Conservation (phyloP, 1,284 basidiomycete genomes). For the Cryptococcus sp. region DNA sequence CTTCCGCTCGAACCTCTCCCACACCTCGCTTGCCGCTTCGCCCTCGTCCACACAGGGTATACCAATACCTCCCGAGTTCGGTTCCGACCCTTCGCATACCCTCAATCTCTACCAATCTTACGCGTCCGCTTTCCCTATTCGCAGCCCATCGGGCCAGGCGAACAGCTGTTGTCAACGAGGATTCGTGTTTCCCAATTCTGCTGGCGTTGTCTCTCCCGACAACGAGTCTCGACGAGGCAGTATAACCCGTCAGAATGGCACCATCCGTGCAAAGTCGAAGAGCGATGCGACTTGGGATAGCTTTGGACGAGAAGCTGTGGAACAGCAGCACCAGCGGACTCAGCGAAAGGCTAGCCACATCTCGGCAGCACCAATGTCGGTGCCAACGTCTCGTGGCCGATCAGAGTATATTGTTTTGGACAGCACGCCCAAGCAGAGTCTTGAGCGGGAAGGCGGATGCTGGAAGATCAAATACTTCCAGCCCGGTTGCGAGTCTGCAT, state of each 20-base stretch:
- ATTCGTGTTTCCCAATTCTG: constrained; percentile 24
- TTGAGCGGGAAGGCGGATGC: constrained; percentile 35
- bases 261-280: constrained; percentile 36
- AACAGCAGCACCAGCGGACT: constrained; percentile 15
- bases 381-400: constrained; percentile 6
- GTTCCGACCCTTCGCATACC: constrained; percentile 41
- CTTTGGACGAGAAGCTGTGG: constrained; percentile 39
- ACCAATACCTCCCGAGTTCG: constrained; percentile 31
- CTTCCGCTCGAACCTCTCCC: constrained; percentile 37
- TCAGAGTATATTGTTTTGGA: constrained; percentile 13
- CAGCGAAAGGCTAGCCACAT: constrained; percentile 3
- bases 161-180: constrained; percentile 26
- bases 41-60: constrained; percentile 7
- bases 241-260: constrained; percentile 23
- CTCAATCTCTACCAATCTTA: constrained; percentile 40
- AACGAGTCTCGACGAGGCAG: constrained; percentile 9
- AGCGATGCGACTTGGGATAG: constrained; percentile 42
- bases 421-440: constrained; percentile 42
- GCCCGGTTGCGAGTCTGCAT: constrained; percentile 8
- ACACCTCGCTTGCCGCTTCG: constrained; percentile 40
- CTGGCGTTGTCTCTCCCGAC: constrained; percentile 8
- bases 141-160: constrained; percentile 28
- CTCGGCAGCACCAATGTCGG: constrained; percentile 5
- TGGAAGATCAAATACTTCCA: constrained; percentile 42
- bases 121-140: constrained; percentile 40